phyloP scores from a whole-genome alignment of 225 moss, liverwort and hornwort genomes.

The Bryum argenteum region DNA sequence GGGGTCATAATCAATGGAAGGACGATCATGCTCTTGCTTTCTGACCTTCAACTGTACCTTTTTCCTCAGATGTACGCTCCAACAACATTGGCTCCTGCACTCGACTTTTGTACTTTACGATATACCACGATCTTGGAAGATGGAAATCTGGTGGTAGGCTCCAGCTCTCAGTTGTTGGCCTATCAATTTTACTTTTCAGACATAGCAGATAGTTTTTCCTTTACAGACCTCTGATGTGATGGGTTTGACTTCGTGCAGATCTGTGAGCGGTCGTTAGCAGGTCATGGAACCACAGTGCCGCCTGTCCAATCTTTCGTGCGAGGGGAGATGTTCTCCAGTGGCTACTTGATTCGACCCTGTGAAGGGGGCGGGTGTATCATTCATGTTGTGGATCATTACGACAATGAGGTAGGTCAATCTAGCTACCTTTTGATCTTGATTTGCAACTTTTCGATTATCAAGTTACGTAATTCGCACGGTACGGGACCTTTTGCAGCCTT shows the following conservation, averaged over 20 bases:
- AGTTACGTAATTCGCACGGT: no score
- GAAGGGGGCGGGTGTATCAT: slow-evolving; percentile 97
- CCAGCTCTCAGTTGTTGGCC: background rate
- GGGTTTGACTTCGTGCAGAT: slow-evolving; percentile 51
- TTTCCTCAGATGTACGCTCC: slow-evolving; percentile 95
- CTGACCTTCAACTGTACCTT: slow-evolving; percentile 11
- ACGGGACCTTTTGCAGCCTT: slow-evolving; percentile 58
- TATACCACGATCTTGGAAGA: slow-evolving; percentile 97
- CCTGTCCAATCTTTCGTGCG: slow-evolving; percentile 84
- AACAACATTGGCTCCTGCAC: slow-evolving; percentile 90
- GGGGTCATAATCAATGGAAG: background rate
- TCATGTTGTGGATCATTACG: slow-evolving; percentile 92
- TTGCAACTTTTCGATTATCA: background rate
- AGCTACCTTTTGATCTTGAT: background rate
- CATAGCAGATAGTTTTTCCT: no score
- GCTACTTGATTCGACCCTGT: slow-evolving; percentile 94
- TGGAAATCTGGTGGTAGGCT: slow-evolving; percentile 92
- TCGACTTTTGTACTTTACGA: slow-evolving; percentile 93
- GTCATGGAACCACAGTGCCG: slow-evolving; percentile 81
- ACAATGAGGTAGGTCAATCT: slow-evolving; percentile 64
- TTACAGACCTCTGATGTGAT: background rate
- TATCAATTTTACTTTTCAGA: slow-evolving; percentile 3
- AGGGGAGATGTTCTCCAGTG: slow-evolving; percentile 95
- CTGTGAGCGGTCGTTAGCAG: slow-evolving; percentile 84
- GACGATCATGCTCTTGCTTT: slow-evolving; percentile 17